A percentile compares a stretch with the other conserved stretches of the same genome.
phyloP scores from a whole-genome alignment of 208 protist species.

The Trypanosoma congolense region DNA sequence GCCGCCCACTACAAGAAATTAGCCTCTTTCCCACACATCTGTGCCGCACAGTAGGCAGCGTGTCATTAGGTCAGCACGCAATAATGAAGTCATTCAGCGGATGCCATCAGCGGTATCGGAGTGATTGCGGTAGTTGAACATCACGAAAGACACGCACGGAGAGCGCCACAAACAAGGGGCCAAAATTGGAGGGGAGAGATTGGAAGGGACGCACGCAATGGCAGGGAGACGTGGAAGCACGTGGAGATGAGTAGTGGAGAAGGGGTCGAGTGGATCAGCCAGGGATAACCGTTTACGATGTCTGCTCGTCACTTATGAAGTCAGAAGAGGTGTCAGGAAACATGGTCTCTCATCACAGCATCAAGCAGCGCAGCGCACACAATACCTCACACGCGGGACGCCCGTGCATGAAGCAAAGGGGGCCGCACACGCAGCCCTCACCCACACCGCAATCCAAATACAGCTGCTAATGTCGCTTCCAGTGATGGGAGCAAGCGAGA shows the following conservation, averaged over 20 bases:
- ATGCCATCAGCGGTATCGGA: constrained; percentile 3
- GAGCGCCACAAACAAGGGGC: background rate
- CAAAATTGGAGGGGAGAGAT: background rate
- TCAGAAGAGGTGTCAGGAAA: constrained; percentile 5
- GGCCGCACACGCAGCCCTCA: too few relatives aligned
- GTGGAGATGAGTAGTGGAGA: constrained; percentile 1
- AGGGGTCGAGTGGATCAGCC: background rate
- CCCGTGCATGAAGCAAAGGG: too few relatives aligned
- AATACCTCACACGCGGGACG: background rate
- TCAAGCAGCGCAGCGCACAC: background rate
- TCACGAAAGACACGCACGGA: background rate
- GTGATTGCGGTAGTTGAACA: constrained; percentile 7
- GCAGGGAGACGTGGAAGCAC: background rate
- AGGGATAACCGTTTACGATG: constrained; percentile 1
- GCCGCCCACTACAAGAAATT: too few relatives aligned
- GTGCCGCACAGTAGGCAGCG: background rate
- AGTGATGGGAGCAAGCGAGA: too few relatives aligned
- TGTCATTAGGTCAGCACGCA: constrained; percentile 3
- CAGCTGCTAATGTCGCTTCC: too few relatives aligned
- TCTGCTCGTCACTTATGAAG: background rate
- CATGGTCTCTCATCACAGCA: background rate
- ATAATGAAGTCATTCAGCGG: background rate
- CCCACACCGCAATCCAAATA: too few relatives aligned
- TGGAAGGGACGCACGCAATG: background rate
- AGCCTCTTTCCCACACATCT: too few relatives aligned